Percentiles rank a stretch among this genome's conserved stretches.
phyloP scores from a whole-genome alignment of 2,329 filamentous ascomycete genomes.

The Colletotrichum sojae region DNA sequence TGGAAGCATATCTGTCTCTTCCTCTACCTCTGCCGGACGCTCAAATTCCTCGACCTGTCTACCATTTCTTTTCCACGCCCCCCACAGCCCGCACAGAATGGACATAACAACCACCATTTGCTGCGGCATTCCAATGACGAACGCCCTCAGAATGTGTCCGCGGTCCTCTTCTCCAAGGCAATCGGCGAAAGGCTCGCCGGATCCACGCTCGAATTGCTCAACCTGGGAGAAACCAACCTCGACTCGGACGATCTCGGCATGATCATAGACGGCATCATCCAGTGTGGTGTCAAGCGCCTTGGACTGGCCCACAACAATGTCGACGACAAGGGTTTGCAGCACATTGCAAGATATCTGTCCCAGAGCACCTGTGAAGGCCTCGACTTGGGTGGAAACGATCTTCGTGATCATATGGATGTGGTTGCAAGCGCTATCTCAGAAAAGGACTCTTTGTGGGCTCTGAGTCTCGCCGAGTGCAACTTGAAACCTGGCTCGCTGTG shows the following conservation, averaged over 20 bases:
- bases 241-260: constrained; percentile 78
- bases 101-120: constrained; percentile 47
- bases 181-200: constrained; percentile 84
- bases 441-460: constrained; percentile 77
- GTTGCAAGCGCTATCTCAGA: constrained; percentile 68
- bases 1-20: constrained; percentile 95
- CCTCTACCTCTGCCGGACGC: constrained; percentile 87
- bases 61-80: constrained; percentile 80
- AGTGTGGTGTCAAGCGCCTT: constrained; percentile 82
- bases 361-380: constrained; percentile 87
- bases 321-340: constrained; percentile 78
- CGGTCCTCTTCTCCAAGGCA: constrained; percentile 76
- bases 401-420: constrained; percentile 67
- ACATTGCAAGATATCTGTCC: constrained; percentile 82
- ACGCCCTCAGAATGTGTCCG: constrained; percentile 54
- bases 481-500: constrained; percentile 80
- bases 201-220: constrained; percentile 83
- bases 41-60: constrained; percentile 90
- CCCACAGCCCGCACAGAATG: constrained; percentile 40
- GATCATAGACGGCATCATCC: constrained; percentile 86
- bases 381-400: constrained; percentile 89
- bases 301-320: constrained; percentile 88
- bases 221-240: constrained; percentile 84
- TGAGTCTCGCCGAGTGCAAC: constrained; percentile 90
- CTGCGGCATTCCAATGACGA: constrained; percentile 47